Percentiles rank a stretch among this genome's conserved stretches.
Evolutionary conservation across 345 rosid species (phyloP).

Genomic region (Physaria fendleri): DNA sequence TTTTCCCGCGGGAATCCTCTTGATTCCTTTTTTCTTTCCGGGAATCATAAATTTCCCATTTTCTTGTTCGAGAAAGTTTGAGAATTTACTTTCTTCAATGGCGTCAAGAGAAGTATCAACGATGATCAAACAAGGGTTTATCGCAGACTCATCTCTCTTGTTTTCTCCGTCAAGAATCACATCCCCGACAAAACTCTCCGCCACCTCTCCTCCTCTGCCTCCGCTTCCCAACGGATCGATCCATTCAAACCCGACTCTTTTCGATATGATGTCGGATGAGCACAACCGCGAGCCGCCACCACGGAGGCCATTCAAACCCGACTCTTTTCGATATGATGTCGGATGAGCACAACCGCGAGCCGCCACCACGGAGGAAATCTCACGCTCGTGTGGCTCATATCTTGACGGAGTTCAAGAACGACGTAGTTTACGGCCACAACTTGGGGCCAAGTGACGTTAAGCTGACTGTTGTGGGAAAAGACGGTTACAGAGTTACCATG

Average conservation of each 20-base stretch:
- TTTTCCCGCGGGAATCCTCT: conserved; percentile 21
- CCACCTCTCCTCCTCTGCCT: conserved; percentile 39
- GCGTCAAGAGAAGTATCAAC: conserved; percentile 73
- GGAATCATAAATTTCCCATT: neutral
- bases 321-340: conserved; percentile 97
- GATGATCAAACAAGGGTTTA: conserved; percentile 78
- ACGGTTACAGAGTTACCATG: conserved; percentile 62
- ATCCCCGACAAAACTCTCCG: conserved; percentile 19
- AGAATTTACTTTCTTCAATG: conserved; percentile 31
- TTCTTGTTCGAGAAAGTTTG: conserved; percentile 6
- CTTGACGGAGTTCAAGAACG: conserved; percentile 51
- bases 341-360: conserved; percentile 55
- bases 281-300: conserved; percentile 48
- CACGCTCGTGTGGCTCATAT: conserved; percentile 54
- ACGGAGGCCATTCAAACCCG: conserved; percentile 37
- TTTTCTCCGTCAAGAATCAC: conserved; percentile 56
- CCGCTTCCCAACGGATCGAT: conserved; percentile 22
- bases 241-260: conserved; percentile 50
- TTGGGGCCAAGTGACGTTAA: conserved; percentile 66
- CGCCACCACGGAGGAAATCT: conserved; percentile 43
- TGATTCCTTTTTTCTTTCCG: neutral
- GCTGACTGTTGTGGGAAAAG: conserved; percentile 68
- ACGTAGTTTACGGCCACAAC: conserved; percentile 7
- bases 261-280: conserved; percentile 95
- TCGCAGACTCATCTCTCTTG: conserved; percentile 58